Evolutionary conservation across 129 eudicot genomes (phyloP).

Genomic region (Calendula officinalis): DNA sequence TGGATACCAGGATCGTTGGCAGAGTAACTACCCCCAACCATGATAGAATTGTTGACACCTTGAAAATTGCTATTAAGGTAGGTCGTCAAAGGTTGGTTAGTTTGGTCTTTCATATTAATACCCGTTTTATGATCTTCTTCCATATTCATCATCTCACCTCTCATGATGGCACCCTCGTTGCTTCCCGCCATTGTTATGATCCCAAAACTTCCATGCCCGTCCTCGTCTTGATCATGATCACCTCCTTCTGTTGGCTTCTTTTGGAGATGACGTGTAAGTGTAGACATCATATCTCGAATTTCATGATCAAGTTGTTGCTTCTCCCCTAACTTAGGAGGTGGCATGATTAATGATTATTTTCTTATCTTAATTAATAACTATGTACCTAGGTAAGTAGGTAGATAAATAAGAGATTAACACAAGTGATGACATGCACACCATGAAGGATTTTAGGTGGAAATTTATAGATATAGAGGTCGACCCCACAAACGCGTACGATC

Average conservation of each 20-base stretch:
- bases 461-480: slow-evolving; percentile 25
- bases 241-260: slow-evolving; percentile 30
- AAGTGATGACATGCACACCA: background rate
- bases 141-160: slow-evolving; percentile 39
- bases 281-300: slow-evolving; percentile 54
- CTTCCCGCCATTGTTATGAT: slow-evolving; percentile 75
- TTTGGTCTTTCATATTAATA: slow-evolving; percentile 15
- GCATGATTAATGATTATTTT: slow-evolving; percentile 25
- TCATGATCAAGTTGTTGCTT: slow-evolving; percentile 51
- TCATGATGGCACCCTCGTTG: slow-evolving; percentile 84
- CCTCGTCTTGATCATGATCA: slow-evolving; percentile 28
- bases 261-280: slow-evolving; percentile 48
- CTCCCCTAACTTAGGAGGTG: slow-evolving; percentile 27
- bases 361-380: background rate
- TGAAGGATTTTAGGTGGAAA: slow-evolving; percentile 14
- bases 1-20: slow-evolving; percentile 88
- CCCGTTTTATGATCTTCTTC: slow-evolving; percentile 5
- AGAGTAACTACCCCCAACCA: slow-evolving; percentile 67
- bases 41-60: slow-evolving; percentile 72
- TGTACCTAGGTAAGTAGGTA: background rate
- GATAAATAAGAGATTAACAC: slow-evolving; percentile 1
- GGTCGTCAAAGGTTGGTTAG: slow-evolving; percentile 28
- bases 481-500: background rate
- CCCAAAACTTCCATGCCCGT: slow-evolving; percentile 33
- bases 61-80: slow-evolving; percentile 69